Conservation (phyloP, 768 basidiomycete genomes). For the Imleria badia region DNA sequence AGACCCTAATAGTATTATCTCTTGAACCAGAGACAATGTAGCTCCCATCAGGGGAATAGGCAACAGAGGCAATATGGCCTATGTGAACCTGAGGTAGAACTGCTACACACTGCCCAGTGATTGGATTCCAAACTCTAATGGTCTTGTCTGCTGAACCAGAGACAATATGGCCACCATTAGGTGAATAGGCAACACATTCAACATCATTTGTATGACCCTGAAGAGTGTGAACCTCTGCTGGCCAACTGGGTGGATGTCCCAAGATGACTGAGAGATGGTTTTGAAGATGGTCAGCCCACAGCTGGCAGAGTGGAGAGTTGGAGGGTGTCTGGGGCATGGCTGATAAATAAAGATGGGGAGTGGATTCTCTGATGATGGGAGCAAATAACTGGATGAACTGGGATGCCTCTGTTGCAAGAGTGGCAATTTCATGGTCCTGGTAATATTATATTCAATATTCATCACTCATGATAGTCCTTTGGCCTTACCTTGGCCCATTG, state of each 20-base stretch:
- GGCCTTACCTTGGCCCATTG: conserved; percentile 20
- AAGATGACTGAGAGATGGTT: conserved; percentile 10
- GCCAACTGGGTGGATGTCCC: conserved; percentile 13
- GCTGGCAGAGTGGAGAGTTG: conserved; percentile 23
- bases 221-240: conserved; percentile 16
- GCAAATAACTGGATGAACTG: conserved; percentile 34
- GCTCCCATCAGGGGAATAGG: conserved; percentile 28
- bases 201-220: conserved; percentile 16
- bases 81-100: conserved; percentile 3
- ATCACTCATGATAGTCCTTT: background rate
- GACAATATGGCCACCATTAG: conserved; percentile 22
- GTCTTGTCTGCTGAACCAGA: conserved; percentile 25
- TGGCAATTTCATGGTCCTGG: conserved; percentile 13
- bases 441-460: conserved; percentile 1
- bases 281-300: conserved; percentile 22
- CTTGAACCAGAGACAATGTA: conserved; percentile 14
- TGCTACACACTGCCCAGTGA: conserved; percentile 13
- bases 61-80: background rate
- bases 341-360: conserved; percentile 41
- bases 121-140: conserved; percentile 20
- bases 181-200: conserved; percentile 21
- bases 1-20: conserved; percentile 17
- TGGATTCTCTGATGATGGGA: conserved; percentile 28
- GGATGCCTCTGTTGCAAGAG: conserved; percentile 24
- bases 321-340: conserved; percentile 36